phyloP scores from a whole-genome alignment of 2,329 filamentous ascomycete species.

The Fusarium verrucosum region DNA sequence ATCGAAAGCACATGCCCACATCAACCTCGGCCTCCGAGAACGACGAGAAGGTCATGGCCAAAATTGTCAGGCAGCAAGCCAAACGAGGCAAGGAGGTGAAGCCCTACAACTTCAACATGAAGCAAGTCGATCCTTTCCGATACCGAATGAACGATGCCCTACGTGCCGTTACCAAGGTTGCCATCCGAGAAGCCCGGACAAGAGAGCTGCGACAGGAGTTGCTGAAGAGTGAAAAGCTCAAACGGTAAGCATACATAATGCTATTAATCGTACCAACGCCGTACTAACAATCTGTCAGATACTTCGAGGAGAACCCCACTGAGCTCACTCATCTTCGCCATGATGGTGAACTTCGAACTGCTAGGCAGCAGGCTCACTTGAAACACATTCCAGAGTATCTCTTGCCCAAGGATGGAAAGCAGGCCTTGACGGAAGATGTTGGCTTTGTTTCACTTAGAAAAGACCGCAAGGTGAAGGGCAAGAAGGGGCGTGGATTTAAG shows the following conservation, averaged over 20 bases:
- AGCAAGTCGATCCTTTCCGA: slow-evolving; percentile 90
- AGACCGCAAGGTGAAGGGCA: slow-evolving; percentile 60
- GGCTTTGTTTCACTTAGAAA: slow-evolving; percentile 79
- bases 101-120: slow-evolving; percentile 94
- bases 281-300: slow-evolving; percentile 50
- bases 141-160: slow-evolving; percentile 95
- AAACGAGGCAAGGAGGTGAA: slow-evolving; percentile 84
- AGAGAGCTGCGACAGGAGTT: slow-evolving; percentile 89
- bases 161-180: slow-evolving; percentile 86
- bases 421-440: slow-evolving; percentile 72
- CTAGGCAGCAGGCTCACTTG: slow-evolving; percentile 85
- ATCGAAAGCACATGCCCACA: slow-evolving; percentile 90
- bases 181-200: slow-evolving; percentile 88
- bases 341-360: slow-evolving; percentile 85
- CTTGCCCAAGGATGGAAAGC: slow-evolving; percentile 79
- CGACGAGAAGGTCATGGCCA: slow-evolving; percentile 84
- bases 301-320: slow-evolving; percentile 96
- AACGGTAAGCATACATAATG: slow-evolving; percentile 59
- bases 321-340: slow-evolving; percentile 89
- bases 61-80: slow-evolving; percentile 80
- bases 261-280: not conserved
- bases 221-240: slow-evolving; percentile 91
- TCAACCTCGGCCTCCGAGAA: slow-evolving; percentile 77
- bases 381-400: slow-evolving; percentile 96
- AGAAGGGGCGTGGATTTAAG: slow-evolving; percentile 59